Evolutionary conservation across 257 asterid genomes (phyloP), one percentile per base, ranked within the genome.

Genomic region (Pogostemon cablin): DNA sequence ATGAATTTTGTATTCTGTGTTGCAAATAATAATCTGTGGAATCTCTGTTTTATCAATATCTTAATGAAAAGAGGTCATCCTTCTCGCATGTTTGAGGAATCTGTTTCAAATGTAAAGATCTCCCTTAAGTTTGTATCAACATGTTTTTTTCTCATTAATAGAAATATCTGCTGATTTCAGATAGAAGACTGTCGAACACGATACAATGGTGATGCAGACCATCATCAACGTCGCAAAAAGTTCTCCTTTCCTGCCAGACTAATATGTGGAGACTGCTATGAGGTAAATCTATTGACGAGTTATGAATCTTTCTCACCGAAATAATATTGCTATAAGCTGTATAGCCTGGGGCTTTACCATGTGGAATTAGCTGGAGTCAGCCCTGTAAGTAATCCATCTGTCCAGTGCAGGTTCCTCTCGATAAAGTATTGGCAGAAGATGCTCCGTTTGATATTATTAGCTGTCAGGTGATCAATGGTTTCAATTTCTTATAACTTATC

Each of bases 121-220:
- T 42, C 62, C 42, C 12, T 8, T 38, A 17, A 7, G 10, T 71
- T 43, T 69, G 34, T 4, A 34, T 58, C 40, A 37, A 32, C 59
- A 49, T 74, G 62, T 62, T 46, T 39, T 53, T 4, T 71, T 65
- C 34, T 62, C n/a, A 20, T 57, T 34, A 43, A 7, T 43, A 58
- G 42, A 41, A 5, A 50, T 71, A 61, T 10, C 55, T 62, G 61
- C 66, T 53, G 56, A 38, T 75, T 55, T 65, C 88, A 95, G 99
- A 91, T 91, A 71, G 98, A 95, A 80, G 99, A 95, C 73, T 91
- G 99, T 67, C 97, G 98, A 35, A 86, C 95, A 0, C 91, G 99
- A 60, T 95, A 95, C 52, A 95, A 91, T 76, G 99, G 99, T 74
- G 99, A 95, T 71, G 99, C 99, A 37, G 98, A 95, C 80, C 98